Evolutionary conservation across 441 rosid genomes (phyloP).

Genomic region (Pelargonium fulgidum): DNA sequence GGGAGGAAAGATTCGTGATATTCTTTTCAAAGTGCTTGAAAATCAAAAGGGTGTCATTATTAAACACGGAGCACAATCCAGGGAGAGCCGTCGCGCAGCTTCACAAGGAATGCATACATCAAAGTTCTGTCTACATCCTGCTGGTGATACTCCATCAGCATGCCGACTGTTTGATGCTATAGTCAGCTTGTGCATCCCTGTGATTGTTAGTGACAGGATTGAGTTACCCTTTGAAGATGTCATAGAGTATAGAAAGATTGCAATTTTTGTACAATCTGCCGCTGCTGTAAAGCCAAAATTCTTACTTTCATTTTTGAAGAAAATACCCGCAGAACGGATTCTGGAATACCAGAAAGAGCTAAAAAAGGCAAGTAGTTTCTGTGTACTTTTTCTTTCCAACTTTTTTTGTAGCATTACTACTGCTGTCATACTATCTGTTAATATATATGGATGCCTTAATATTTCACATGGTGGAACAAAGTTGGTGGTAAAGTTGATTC

Average conservation of each 20-base stretch:
- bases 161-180: conserved; percentile 92
- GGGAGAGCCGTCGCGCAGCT: conserved; percentile 85
- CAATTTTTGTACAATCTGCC: conserved; percentile 66
- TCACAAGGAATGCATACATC: conserved; percentile 86
- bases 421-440: neutral
- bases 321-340: conserved; percentile 41
- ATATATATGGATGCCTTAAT: neutral
- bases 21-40: conserved; percentile 79
- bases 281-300: conserved; percentile 60
- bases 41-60: conserved; percentile 61
- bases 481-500: neutral
- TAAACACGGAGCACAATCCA: conserved; percentile 89
- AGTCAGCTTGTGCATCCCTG: conserved; percentile 89
- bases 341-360: conserved; percentile 70
- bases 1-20: conserved; percentile 94
- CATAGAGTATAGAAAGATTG: conserved; percentile 69
- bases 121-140: conserved; percentile 45
- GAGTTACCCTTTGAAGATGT: conserved; percentile 88
- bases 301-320: conserved; percentile 56
- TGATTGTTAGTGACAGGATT: conserved; percentile 70
- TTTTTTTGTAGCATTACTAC: neutral
- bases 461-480: neutral
- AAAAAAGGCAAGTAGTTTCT: conserved; percentile 38
- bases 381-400: neutral
- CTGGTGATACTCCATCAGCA: conserved; percentile 92